These are phyloP conservation scores for Prunus kanzakura DNA, from an alignment of 306 rosid species.

Conservation along the genomic window DNA sequence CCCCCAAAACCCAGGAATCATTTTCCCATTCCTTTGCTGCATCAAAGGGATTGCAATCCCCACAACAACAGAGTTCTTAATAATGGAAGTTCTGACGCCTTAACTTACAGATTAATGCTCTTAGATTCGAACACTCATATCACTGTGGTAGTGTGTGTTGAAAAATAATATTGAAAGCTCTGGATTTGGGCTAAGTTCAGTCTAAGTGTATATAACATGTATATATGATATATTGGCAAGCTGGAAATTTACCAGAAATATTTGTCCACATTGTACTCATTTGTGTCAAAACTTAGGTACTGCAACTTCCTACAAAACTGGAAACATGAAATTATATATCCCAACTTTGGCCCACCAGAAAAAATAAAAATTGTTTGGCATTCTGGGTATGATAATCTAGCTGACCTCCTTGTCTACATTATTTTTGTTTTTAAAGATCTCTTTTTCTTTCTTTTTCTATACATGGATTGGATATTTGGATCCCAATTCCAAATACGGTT, in stretches of 20 bases:
- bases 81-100: no score
- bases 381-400: constrained; percentile 10
- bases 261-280: neutral
- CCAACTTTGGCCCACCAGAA: constrained; percentile 7
- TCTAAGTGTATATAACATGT: no score
- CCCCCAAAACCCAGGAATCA: no score
- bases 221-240: no score
- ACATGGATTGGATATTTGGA: neutral
- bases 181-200: no score
- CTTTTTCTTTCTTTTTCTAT: neutral
- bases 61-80: no score
- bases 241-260: neutral
- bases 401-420: neutral
- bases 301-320: neutral
- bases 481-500: neutral
- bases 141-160: no score
- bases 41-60: no score
- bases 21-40: neutral
- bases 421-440: neutral
- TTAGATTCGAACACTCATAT: no score
- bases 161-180: no score
- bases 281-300: neutral
- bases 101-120: rapidly evolving
- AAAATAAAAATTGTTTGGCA: neutral
- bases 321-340: constrained; percentile 18